Base-by-base conservation (phyloP, 768 basidiomycete genomes). In the Podaxis mareebaensis region DNA sequence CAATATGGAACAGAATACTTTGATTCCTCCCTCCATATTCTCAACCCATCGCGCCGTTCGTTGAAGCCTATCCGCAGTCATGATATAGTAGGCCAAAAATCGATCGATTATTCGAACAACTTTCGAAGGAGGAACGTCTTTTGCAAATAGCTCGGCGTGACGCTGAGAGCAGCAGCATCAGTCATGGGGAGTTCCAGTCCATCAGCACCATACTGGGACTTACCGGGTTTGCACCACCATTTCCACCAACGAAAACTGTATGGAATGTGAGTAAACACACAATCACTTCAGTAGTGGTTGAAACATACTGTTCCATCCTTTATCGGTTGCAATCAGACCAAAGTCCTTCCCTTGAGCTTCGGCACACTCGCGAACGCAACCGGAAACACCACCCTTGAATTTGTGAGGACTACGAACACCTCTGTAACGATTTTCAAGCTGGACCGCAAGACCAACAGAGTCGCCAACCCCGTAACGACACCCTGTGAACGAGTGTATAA, bases 31-130 rank as follows among this genome's bases (percentile, higher is more conserved):
- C 44, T 89, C 89, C 73, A 90, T 83, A 8, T 79, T 77, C 65
- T 91, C 90, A 4, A 91, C 74, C 90, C 90, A 92, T 10, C 88
- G 77, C 1, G 90, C 88, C 1, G 90, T 92, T 4, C 90, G 83
- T 74, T 84, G 84, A 12, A 92, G 78, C 65, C 79, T 82, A 71
- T 92, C 90, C 3, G 90, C 90, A 0, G 90, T 88, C 66, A 81
- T 81, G 68, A 92, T 91, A 71, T 91, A 92, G 62, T 81, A 85
- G 73, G 83, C 83, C 2, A 88, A 69, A 76, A 84, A 91, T 36
- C 89, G 78, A 70, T 91, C 89, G 44, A 89, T 77, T 58, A 88
- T 83, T 17, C 78, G 77, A 46, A 89, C 69, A 20, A 87, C 88
- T 65, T 84, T 77, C 38, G 73, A 72, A 28, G 85, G 85, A 0